These are phyloP conservation scores for Prunus kanzakura DNA, from an alignment of 306 rosid species.

Conservation along the genomic window DNA sequence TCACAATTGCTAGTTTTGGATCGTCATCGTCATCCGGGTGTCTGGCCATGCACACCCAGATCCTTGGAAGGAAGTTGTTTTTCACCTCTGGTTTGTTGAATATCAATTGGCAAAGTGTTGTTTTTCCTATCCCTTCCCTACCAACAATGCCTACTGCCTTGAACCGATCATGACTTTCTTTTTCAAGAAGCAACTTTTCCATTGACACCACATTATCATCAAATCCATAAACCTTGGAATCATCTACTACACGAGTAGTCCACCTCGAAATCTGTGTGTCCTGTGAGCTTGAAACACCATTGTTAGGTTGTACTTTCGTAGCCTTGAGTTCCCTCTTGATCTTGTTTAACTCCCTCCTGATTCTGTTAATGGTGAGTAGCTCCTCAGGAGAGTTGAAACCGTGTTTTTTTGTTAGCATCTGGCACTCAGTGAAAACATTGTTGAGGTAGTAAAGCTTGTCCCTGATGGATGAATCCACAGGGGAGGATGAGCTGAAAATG, in stretches of 20 bases:
- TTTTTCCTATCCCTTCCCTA: slow-evolving; percentile 15
- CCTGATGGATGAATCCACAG: slow-evolving; percentile 2
- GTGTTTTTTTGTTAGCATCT: neutral
- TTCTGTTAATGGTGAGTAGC: neutral
- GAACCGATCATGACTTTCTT: neutral
- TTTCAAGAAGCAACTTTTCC: slow-evolving; percentile 1
- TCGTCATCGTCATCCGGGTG: neutral
- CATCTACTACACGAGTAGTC: neutral
- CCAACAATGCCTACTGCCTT: slow-evolving; percentile 22
- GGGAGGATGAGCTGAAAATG: neutral
- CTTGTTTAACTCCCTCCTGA: neutral
- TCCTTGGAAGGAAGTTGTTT: slow-evolving; percentile 18
- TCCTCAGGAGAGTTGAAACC: neutral
- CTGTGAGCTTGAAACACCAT: neutral
- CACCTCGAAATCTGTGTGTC: too few relatives aligned
- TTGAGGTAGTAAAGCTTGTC: slow-evolving; percentile 11
- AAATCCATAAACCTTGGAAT: slow-evolving; percentile 19
- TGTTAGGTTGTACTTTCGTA: neutral
- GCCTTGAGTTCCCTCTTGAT: neutral
- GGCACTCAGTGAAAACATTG: slow-evolving; percentile 9
- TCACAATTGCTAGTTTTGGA: neutral
- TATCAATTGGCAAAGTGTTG: slow-evolving; percentile 11
- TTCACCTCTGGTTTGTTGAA: slow-evolving; percentile 18
- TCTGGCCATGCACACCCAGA: slow-evolving; percentile 27
- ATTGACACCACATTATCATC: slow-evolving; percentile 11